Evolutionary conservation across 2,329 filamentous ascomycete genomes (phyloP).

Genomic region (Coniochaeta sp.): DNA sequence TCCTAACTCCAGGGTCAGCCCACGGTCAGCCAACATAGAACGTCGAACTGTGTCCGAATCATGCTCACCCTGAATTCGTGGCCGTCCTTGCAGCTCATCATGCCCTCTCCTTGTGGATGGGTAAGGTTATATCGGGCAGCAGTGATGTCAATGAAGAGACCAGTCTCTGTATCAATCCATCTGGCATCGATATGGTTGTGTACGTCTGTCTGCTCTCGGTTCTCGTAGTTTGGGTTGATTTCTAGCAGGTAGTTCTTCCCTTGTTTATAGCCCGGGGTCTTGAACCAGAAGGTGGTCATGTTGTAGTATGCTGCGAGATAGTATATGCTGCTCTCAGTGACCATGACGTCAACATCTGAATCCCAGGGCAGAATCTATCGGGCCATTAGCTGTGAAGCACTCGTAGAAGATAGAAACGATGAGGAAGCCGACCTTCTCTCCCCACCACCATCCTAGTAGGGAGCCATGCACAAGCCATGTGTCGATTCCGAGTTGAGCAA

Average conservation of each 20-base stretch:
- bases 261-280: slow-evolving; percentile 15
- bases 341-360: slow-evolving; percentile 68
- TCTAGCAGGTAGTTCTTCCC: slow-evolving; percentile 41
- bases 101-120: slow-evolving; percentile 32
- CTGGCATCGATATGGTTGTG: slow-evolving; percentile 39
- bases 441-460: slow-evolving; percentile 86
- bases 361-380: slow-evolving; percentile 68
- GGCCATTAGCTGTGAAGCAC: background rate
- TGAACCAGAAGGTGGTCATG: slow-evolving; percentile 38
- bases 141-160: slow-evolving; percentile 44
- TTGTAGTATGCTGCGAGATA: slow-evolving; percentile 63
- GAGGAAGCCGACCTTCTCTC: slow-evolving; percentile 33
- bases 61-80: slow-evolving; percentile 36
- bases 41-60: background rate
- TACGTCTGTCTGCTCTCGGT: slow-evolving; percentile 27
- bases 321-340: slow-evolving; percentile 57
- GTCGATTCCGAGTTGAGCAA: slow-evolving; percentile 57
- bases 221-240: slow-evolving; percentile 33
- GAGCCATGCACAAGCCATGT: slow-evolving; percentile 83
- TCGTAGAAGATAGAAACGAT: background rate
- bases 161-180: slow-evolving; percentile 39
- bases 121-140: slow-evolving; percentile 39
- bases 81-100: slow-evolving; percentile 43
- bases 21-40: too few relatives aligned
- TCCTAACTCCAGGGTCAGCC: slow-evolving; percentile 26